Evolutionary conservation across 169 alveolate species (phyloP), one percentile per base, ranked within the genome.

Genomic region (Cryptosporidium muris): DNA sequence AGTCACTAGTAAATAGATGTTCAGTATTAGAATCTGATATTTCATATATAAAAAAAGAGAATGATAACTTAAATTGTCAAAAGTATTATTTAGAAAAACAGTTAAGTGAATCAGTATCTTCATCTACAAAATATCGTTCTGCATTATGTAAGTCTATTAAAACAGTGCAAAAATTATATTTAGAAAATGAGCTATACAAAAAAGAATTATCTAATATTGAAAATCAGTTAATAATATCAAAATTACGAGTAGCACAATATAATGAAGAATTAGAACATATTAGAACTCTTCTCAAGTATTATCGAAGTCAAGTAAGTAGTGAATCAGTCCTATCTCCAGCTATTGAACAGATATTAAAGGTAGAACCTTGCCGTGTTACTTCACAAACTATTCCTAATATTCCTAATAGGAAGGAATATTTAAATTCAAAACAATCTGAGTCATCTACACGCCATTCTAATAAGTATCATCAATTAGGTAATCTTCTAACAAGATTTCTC

Each of bases 231-330:
- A 68, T 74, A 45, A 64, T 74, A n/a, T 74, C 85, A 43, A 74
- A 74, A 58, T 45, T 74, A 45, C 54, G 68, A 43, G 85, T 74
- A 12, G 85, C 85, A n/a, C 85, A 74, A 60, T 63, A 74, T 47
- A 74, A 74, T 74, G 85, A 74, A 43, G 85, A 74, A 58, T 64
- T 74, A 34, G 85, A 74, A 54, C 85, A 74, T 16, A 74, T 74
- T 38, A 63, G 85, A 54, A 74, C 67, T 12, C 51, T 74, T 47
- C 62, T 74, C 9, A 74, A 74, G 43, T 74, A 74, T 37, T 74
- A 74, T 43, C 54, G 60, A 11, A 74, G 60, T 36, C 85, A 74
- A 58, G 85, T 74, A 42, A 74, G 64, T n/a, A 56, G 67, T 16
- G 85, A 74, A 14, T 74, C 25, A n/a, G 43, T 74, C 38, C 63